A percentile compares a stretch with the other conserved stretches of the same genome.
Conservation (phyloP, 2,329 filamentous ascomycete species). For the Incumbomyces delicatus region DNA sequence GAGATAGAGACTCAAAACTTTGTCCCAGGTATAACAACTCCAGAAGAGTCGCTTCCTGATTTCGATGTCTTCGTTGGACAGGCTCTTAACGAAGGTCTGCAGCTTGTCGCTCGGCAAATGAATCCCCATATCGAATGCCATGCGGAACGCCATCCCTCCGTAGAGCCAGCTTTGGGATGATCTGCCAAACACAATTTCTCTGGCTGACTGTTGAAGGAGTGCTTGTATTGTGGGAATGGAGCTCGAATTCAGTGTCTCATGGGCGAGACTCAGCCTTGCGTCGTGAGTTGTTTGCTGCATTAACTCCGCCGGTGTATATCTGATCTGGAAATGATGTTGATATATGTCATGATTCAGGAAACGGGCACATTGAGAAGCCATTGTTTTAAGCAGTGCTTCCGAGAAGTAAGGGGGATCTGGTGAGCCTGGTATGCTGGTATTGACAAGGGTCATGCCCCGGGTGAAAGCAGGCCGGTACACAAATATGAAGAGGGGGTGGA, state of each 20-base stretch:
- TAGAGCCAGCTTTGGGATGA: slow-evolving; percentile 24
- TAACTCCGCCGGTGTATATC: slow-evolving; percentile 13
- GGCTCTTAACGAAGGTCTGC: slow-evolving; percentile 17
- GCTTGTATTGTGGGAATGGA: slow-evolving; percentile 24
- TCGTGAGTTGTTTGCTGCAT: slow-evolving; percentile 18
- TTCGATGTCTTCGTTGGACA: slow-evolving; percentile 24
- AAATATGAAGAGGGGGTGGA: slow-evolving; percentile 23
- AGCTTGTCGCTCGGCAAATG: slow-evolving; percentile 21
- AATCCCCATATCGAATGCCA: slow-evolving; percentile 25
- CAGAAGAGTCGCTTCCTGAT: slow-evolving; percentile 25
- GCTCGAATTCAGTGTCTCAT: slow-evolving; percentile 22
- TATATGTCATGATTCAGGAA: slow-evolving; percentile 21
- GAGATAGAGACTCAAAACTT: slow-evolving; percentile 24
- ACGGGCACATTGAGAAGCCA: slow-evolving; percentile 18
- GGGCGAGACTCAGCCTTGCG: slow-evolving; percentile 21
- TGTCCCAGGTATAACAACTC: slow-evolving; percentile 26
- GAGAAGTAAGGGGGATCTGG: slow-evolving; percentile 21
- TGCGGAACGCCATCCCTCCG: slow-evolving; percentile 24
- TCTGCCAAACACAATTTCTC: slow-evolving; percentile 22
- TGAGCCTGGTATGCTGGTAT: slow-evolving; percentile 12
- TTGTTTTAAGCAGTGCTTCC: slow-evolving; percentile 18
- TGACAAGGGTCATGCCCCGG: slow-evolving; percentile 17
- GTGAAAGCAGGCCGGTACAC: slow-evolving; percentile 25
- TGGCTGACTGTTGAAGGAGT: slow-evolving; percentile 23
- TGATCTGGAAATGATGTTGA: slow-evolving; percentile 15